These are phyloP conservation scores for Rhypophila decipiens DNA, from an alignment of 495 filamentous ascomycete species.

Conservation along the genomic window DNA sequence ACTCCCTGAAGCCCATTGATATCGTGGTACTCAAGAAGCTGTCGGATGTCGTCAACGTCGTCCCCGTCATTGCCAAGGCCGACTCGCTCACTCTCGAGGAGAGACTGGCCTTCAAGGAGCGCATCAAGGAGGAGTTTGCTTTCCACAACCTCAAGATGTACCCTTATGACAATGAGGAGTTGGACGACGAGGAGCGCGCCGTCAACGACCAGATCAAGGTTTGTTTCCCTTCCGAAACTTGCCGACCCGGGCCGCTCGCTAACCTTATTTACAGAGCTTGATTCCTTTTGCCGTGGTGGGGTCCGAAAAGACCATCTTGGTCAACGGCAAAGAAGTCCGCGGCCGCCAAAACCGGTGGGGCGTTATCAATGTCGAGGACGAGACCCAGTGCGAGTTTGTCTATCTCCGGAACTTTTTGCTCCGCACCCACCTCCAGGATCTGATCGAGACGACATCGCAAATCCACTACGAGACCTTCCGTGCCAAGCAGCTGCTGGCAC, in stretches of 20 bases:
- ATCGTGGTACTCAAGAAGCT: conserved; percentile 99
- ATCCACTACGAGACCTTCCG: conserved; percentile 99
- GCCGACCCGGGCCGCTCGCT: conserved; percentile 7
- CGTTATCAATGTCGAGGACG: conserved; percentile 98
- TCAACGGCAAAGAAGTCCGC: conserved; percentile 95
- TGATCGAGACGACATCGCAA: conserved; percentile 99
- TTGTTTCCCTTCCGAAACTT: no score
- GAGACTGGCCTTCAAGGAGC: conserved; percentile 90
- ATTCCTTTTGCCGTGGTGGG: conserved; percentile 98
- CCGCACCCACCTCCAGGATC: conserved; percentile 90
- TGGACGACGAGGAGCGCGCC: conserved; percentile 92
- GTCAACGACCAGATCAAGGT: conserved; percentile 96
- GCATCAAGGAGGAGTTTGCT: conserved; percentile 98
- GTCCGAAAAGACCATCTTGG: conserved; percentile 94
- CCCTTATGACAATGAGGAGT: conserved; percentile 98
- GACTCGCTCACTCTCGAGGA: conserved; percentile 96
- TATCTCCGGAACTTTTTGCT: conserved; percentile 97
- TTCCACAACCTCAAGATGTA: conserved; percentile 99
- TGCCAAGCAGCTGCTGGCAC: conserved; percentile 93
- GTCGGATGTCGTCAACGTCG: conserved; percentile 97
- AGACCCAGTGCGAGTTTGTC: conserved; percentile 99
- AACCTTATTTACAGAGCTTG: conserved; percentile 55
- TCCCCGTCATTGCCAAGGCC: conserved; percentile 97
- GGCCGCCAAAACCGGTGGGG: conserved; percentile 99
- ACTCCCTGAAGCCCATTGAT: conserved; percentile 97